Base-by-base conservation (phyloP, 2,329 filamentous ascomycete species). In the Ascochyta viciae-villosae region DNA sequence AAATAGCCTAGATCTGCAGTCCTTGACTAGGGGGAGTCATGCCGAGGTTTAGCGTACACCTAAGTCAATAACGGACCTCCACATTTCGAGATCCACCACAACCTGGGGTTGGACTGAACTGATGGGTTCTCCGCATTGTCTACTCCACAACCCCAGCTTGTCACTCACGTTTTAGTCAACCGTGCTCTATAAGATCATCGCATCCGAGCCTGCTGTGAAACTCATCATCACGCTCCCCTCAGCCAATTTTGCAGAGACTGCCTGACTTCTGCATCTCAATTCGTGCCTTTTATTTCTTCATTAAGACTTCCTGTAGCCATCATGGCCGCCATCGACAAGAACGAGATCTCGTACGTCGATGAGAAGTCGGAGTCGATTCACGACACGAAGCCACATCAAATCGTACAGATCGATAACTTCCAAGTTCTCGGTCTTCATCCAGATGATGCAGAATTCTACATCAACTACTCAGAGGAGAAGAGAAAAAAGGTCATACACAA, bases 401-500 rank as follows among this genome's bases (percentile, higher is more conserved):
- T 70, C 19, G 57, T 69, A 16, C 61, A 67, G 22, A 65, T 71
- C 46, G 67, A 68, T 31, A 67, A 66, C 33, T 60, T 69, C 53
- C 64, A 65, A 29, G 66, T 71, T 4, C 49, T 71, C 3, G 64
- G 64, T 29, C 61, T 70, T 22, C 47, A 62, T 40, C 52, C 64
- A 22, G 60, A 61, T 23, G 57, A 68, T 63, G 57, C 64, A 2
- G 65, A 68, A 2, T 62, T 70, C 56, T 66, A 67, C 48, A 58
- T 57, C 34, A 66, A 62, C 46, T 65, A 60, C 39, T 35, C 60
- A 2, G 52, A 83, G 80, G 81, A 76, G 8, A 74, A 68, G 40
- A 77, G 78, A 27, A 82, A 84, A 80, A 83, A 58, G 46, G 71
- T 71, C 1, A 59, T 68, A 10, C 65, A 54, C 37, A 71, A 71